These are phyloP conservation scores for Talaromyces adpressus DNA, from an alignment of 495 filamentous ascomycete species.

Conservation along the genomic window DNA sequence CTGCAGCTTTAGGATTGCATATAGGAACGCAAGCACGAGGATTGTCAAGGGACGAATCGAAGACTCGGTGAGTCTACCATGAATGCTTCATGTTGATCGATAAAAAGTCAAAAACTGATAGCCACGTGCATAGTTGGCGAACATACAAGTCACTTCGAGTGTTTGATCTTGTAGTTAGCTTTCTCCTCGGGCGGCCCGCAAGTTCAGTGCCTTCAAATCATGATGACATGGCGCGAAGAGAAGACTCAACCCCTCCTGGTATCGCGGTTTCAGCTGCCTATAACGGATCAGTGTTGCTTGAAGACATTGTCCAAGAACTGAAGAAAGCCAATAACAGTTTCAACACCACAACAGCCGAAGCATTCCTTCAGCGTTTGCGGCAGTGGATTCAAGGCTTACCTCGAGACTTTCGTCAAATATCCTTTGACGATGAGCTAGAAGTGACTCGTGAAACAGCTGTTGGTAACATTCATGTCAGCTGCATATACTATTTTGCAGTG, in stretches of 20 bases:
- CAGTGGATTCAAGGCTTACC: slow-evolving; percentile 28
- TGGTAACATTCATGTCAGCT: slow-evolving; percentile 33
- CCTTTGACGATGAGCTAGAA: slow-evolving; percentile 13
- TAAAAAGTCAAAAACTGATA: neutral
- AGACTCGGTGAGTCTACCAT: neutral
- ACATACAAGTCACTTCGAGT: slow-evolving; percentile 40
- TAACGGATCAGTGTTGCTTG: slow-evolving; percentile 25
- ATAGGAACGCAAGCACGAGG: slow-evolving; percentile 2
- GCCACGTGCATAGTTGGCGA: slow-evolving; percentile 17
- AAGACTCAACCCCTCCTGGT: neutral
- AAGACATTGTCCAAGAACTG: slow-evolving; percentile 26
- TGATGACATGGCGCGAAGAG: slow-evolving; percentile 12
- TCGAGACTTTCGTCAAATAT: slow-evolving; percentile 3
- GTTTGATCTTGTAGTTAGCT: slow-evolving; percentile 36
- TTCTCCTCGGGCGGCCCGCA: slow-evolving; percentile 33
- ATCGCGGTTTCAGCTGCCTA: slow-evolving; percentile 24
- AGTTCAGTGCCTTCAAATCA: slow-evolving; percentile 18
- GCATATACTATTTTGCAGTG: slow-evolving; percentile 36
- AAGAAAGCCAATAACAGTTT: slow-evolving; percentile 12
- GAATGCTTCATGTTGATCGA: neutral
- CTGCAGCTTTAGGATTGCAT: slow-evolving; percentile 37
- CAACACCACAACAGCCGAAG: slow-evolving; percentile 23
- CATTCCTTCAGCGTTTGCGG: slow-evolving; percentile 25
- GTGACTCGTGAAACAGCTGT: slow-evolving; percentile 21
- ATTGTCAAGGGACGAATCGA: neutral